A percentile compares a stretch with the other conserved stretches of the same genome.
phyloP scores from a whole-genome alignment of 1,284 basidiomycete species.

The Cryptococcus sp. region DNA sequence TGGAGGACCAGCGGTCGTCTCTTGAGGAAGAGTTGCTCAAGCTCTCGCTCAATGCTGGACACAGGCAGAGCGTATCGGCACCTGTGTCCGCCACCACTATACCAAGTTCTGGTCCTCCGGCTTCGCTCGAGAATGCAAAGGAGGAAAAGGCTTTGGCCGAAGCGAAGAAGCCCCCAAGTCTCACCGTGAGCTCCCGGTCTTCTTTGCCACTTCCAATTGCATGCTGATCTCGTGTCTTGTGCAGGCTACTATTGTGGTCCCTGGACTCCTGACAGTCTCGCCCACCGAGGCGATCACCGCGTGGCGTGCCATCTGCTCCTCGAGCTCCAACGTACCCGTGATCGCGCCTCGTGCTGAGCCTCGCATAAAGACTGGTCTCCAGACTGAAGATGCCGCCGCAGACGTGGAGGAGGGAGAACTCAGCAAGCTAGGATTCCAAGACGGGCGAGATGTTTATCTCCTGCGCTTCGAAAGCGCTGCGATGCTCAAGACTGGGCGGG shows the following conservation, averaged over 20 bases:
- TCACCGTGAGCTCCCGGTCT: slow-evolving; percentile 40
- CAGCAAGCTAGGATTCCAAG: slow-evolving; percentile 30
- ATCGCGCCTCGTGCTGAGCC: slow-evolving; percentile 21
- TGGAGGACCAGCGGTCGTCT: slow-evolving; percentile 23
- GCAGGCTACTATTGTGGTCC: slow-evolving; percentile 55
- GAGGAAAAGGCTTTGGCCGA: slow-evolving; percentile 32
- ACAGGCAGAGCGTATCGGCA: slow-evolving; percentile 10
- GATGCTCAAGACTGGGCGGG: slow-evolving; percentile 55
- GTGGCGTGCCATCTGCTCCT: slow-evolving; percentile 48
- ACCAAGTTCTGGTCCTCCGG: slow-evolving; percentile 16
- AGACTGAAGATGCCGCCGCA: not conserved
- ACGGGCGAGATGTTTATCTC: slow-evolving; percentile 54
- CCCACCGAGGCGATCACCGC: slow-evolving; percentile 53
- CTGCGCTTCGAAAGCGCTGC: slow-evolving; percentile 52
- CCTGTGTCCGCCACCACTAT: slow-evolving; percentile 2
- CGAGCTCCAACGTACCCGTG: slow-evolving; percentile 8
- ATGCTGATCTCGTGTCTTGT: not conserved
- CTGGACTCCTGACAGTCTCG: slow-evolving; percentile 55
- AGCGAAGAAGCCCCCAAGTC: slow-evolving; percentile 43
- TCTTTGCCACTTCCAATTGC: not conserved
- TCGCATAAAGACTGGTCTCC: slow-evolving; percentile 10
- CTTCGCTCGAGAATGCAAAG: slow-evolving; percentile 26
- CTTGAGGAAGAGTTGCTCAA: slow-evolving; percentile 35
- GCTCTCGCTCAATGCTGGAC: slow-evolving; percentile 26
- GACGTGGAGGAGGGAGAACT: slow-evolving; percentile 2